Conservation (phyloP, 176 grass and related monocot species). For the Zoysia japonica region DNA sequence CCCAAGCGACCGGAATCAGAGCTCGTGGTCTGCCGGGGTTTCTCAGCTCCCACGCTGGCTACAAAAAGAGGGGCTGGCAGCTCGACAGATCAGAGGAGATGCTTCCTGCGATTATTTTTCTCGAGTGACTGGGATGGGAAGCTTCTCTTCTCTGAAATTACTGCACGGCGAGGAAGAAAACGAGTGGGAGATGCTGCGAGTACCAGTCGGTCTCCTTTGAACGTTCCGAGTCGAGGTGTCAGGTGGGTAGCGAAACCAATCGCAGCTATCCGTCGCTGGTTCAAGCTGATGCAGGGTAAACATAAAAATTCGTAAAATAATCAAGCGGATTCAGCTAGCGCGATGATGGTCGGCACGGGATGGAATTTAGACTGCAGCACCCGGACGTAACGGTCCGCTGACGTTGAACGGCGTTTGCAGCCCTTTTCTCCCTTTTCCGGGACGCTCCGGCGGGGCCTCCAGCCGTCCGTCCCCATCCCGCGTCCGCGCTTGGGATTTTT, state of each 20-base stretch:
- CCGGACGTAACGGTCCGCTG: constrained; percentile 25
- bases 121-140: neutral
- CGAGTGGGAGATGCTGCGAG: too few species aligned
- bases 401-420: constrained; percentile 19
- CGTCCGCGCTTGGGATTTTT: neutral
- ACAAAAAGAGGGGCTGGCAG: constrained; percentile 1
- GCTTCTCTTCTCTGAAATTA: constrained; percentile 6
- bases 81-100: constrained; percentile 8
- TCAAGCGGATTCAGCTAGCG: neutral
- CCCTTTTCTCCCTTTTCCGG: neutral
- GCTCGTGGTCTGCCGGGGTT: neutral
- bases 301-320: neutral
- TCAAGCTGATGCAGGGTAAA: neutral
- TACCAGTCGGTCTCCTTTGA: neutral
- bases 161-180: neutral
- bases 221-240: neutral
- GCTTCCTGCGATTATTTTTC: neutral
- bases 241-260: neutral
- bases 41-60: neutral
- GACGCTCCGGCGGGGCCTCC: neutral
- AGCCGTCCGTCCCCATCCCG: neutral
- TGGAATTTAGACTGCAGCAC: neutral
- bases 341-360: neutral
- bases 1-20: too few species aligned
- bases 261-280: neutral